Evolutionary conservation across 2,329 filamentous ascomycete species (phyloP).

Genomic region (Ceratocystiopsis minuta): DNA sequence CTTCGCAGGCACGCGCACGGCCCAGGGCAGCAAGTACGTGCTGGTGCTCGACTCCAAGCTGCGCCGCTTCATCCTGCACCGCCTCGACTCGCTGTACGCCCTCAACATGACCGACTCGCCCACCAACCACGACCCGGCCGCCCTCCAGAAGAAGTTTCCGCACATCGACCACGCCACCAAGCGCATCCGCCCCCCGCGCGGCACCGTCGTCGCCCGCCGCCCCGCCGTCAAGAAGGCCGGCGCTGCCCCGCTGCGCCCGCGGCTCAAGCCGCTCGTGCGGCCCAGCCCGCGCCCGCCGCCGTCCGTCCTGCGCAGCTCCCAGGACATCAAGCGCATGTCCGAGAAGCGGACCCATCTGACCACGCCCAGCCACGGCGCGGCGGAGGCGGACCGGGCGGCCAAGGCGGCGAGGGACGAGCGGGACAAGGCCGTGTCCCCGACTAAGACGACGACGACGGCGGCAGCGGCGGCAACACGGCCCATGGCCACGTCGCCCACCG

Average conservation of each 20-base stretch:
- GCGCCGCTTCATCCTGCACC: slow-evolving; percentile 67
- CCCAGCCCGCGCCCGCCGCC: background rate
- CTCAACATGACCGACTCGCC: slow-evolving; percentile 68
- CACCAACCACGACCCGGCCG: slow-evolving; percentile 42
- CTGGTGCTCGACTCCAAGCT: slow-evolving; percentile 60
- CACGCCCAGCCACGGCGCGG: background rate
- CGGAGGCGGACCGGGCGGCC: background rate
- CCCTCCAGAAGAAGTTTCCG: slow-evolving; percentile 46
- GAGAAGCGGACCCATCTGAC: no score
- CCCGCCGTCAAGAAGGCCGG: slow-evolving; percentile 6
- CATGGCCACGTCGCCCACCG: no score
- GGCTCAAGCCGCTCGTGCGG: slow-evolving; percentile 5
- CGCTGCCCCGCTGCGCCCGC: slow-evolving; percentile 6
- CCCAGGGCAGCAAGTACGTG: slow-evolving; percentile 39
- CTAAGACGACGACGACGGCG: no score
- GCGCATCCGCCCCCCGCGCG: slow-evolving; percentile 5
- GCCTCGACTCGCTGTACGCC: slow-evolving; percentile 62
- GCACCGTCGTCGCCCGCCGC: background rate
- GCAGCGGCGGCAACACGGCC: no score
- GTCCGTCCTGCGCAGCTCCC: slow-evolving; percentile 5
- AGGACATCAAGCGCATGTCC: slow-evolving; percentile 5
- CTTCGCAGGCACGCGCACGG: slow-evolving; percentile 41
- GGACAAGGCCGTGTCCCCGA: background rate
- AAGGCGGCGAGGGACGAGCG: no score
- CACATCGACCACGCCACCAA: slow-evolving; percentile 32